These are phyloP conservation scores for Lichtheimia corymbifera DNA, from an alignment of 371 early-diverging fungal species.

Conservation along the genomic window DNA sequence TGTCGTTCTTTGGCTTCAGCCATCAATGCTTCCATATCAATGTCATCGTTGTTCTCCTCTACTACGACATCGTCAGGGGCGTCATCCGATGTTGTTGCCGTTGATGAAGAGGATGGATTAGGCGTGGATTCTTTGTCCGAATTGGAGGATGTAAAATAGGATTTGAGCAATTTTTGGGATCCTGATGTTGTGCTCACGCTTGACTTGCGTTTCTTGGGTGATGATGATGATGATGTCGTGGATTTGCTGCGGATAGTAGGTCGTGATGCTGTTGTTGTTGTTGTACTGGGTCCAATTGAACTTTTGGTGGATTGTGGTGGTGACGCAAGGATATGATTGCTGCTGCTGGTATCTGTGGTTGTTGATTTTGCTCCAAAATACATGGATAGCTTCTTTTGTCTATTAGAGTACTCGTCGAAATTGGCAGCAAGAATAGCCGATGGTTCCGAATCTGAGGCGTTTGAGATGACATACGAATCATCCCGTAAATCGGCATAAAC, in stretches of 20 bases:
- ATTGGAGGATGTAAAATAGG: neutral
- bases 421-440: conserved; percentile 61
- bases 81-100: neutral
- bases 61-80: neutral
- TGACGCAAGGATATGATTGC: neutral
- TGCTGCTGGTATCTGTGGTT: neutral
- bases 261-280: neutral
- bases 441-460: conserved; percentile 13
- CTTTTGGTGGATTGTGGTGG: neutral
- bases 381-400: conserved; percentile 55
- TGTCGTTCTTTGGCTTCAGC: conserved; percentile 23
- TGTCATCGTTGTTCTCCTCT: conserved; percentile 5
- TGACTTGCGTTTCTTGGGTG: conserved; percentile 2
- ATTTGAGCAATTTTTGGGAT: conserved; percentile 7
- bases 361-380: conserved; percentile 35
- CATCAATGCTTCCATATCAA: conserved; percentile 16
- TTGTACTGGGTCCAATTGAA: no score
- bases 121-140: neutral
- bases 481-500: conserved; percentile 63
- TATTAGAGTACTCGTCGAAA: conserved; percentile 64
- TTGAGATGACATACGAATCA: conserved; percentile 23
- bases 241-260: neutral
- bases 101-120: neutral
- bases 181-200: no score
- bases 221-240: neutral